A percentile compares a stretch with the other conserved stretches of the same genome.
Evolutionary conservation across 148 eudicot genomes (phyloP).

Genomic region (Camellia sinensis): DNA sequence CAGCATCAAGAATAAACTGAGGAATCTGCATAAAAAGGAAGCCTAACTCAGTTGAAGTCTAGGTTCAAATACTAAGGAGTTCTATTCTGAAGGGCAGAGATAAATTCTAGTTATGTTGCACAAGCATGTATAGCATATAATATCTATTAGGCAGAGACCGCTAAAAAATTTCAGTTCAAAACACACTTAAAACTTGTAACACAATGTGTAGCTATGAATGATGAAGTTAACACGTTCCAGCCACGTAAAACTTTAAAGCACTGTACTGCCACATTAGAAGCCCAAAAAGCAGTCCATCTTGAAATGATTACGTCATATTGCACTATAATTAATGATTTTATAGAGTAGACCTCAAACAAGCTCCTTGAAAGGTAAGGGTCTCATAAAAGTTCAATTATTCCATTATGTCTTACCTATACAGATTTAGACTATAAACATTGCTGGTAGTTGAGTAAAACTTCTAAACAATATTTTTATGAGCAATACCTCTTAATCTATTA

Average conservation of each 20-base stretch:
- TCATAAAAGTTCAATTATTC: not conserved
- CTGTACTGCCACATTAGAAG: not conserved
- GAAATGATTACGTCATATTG: not conserved
- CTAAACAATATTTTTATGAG: not conserved
- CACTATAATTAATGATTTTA: not conserved
- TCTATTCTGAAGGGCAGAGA: not conserved
- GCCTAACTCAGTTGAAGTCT: not conserved
- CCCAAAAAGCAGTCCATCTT: not conserved
- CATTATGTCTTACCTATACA: not conserved
- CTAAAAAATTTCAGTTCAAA: not conserved
- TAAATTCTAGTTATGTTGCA: not conserved
- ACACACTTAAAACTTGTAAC: not conserved
- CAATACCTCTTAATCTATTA: not conserved
- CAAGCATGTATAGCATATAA: not conserved
- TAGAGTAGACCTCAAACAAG: not conserved
- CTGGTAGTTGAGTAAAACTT: not conserved
- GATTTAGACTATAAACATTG: not conserved
- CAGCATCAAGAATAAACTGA: conserved; percentile 90
- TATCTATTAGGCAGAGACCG: not conserved
- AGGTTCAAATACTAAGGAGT: not conserved
- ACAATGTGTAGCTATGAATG: not conserved
- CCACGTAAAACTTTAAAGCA: not conserved
- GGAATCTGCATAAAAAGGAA: conserved; percentile 61
- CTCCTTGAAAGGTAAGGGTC: not conserved
- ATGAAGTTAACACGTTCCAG: not conserved